Evolutionary conservation across 495 filamentous ascomycete species (phyloP).

Genomic region (Aspergillus egyptiacus): DNA sequence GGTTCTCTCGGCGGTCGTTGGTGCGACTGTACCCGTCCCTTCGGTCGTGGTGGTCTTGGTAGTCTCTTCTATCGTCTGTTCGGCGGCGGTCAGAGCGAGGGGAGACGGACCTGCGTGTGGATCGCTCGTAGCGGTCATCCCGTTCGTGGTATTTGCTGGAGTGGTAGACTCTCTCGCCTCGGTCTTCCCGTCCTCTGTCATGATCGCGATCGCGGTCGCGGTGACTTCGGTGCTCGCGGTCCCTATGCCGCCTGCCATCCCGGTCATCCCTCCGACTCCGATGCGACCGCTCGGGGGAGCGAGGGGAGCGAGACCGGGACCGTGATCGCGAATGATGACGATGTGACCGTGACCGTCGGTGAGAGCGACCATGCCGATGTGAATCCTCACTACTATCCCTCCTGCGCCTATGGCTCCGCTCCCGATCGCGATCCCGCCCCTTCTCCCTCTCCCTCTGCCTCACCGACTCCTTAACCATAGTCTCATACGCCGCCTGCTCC

Average conservation of each 20-base stretch:
- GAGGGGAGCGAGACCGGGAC: conserved; percentile 28
- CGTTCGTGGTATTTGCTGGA: conserved; percentile 24
- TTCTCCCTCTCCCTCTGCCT: conserved; percentile 35
- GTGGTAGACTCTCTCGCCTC: conserved; percentile 21
- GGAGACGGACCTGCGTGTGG: conserved; percentile 20
- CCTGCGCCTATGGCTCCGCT: conserved; percentile 20
- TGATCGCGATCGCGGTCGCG: conserved; percentile 21
- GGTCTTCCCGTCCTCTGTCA: conserved; percentile 17
- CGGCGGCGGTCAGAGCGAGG: conserved; percentile 18
- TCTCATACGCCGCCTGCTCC: conserved; percentile 86
- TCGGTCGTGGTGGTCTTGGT: conserved; percentile 7
- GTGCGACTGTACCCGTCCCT: conserved; percentile 13
- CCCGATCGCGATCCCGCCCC: conserved; percentile 19
- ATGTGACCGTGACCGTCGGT: conserved; percentile 24
- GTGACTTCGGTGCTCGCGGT: conserved; percentile 19
- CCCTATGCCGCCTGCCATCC: conserved; percentile 22
- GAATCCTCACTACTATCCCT: conserved; percentile 29
- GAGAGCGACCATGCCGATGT: conserved; percentile 23
- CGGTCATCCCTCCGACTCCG: conserved; percentile 28
- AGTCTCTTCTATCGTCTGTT: conserved; percentile 12
- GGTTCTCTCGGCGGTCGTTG: conserved; percentile 15
- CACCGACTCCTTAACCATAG: conserved; percentile 77
- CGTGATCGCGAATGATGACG: conserved; percentile 31
- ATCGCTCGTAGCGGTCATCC: conserved; percentile 25
- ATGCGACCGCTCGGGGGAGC: conserved; percentile 22